Evolutionary conservation across 352 stramenopile species (phyloP).

Genomic region (Phytopythium litorale): DNA sequence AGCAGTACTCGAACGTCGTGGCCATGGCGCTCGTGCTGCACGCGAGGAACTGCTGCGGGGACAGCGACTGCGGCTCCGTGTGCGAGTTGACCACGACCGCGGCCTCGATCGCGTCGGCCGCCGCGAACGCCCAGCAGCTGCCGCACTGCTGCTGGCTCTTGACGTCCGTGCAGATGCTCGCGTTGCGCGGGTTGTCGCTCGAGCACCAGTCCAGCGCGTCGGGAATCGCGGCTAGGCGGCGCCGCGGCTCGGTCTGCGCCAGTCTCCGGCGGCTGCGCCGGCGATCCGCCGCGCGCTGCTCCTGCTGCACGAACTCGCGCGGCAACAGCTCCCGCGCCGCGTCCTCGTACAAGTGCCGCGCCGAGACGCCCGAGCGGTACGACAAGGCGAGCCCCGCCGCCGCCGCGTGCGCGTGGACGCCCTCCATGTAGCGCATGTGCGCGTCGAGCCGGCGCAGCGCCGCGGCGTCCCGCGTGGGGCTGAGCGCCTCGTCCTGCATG

Average conservation of each 20-base stretch:
- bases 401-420: slow-evolving; percentile 44
- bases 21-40: slow-evolving; percentile 71
- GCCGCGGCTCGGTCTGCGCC: not conserved
- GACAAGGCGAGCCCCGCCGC: slow-evolving; percentile 38
- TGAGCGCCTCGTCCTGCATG: slow-evolving; percentile 35
- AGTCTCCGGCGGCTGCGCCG: slow-evolving; percentile 15
- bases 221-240: slow-evolving; percentile 19
- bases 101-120: slow-evolving; percentile 73
- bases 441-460: slow-evolving; percentile 47
- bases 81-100: slow-evolving; percentile 48
- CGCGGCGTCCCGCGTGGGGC: slow-evolving; percentile 20
- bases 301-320: slow-evolving; percentile 56
- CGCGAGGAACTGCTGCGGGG: slow-evolving; percentile 75
- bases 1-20: slow-evolving; percentile 77
- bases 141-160: slow-evolving; percentile 83
- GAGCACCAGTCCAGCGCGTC: slow-evolving; percentile 71
- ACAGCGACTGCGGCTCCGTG: slow-evolving; percentile 47
- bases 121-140: slow-evolving; percentile 81
- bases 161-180: slow-evolving; percentile 65
- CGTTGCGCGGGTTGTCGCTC: slow-evolving; percentile 52
- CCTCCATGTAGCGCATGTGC: slow-evolving; percentile 64
- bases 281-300: slow-evolving; percentile 36
- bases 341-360: slow-evolving; percentile 61
- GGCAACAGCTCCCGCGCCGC: slow-evolving; percentile 27
- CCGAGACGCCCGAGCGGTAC: slow-evolving; percentile 65